Conservation (phyloP, 1,139 yeast genomes). For the Ashbya aceris region DNA sequence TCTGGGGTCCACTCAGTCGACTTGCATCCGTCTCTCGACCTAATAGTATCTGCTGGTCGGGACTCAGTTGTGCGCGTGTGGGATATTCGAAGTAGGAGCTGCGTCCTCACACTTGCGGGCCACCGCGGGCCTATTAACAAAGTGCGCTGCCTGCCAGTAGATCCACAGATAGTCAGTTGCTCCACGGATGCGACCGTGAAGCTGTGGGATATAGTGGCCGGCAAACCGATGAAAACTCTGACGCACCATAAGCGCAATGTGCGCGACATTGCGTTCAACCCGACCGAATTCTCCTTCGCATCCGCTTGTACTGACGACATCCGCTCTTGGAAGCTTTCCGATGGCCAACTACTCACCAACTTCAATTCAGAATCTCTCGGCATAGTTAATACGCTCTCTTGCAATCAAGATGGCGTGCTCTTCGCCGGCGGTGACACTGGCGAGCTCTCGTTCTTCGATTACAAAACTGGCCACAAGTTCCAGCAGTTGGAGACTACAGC, state of each 20-base stretch:
- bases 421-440: slow-evolving; percentile 88
- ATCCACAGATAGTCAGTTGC: slow-evolving; percentile 79
- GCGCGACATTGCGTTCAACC: slow-evolving; percentile 62
- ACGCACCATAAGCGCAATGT: slow-evolving; percentile 84
- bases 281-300: slow-evolving; percentile 66
- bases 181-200: slow-evolving; percentile 80
- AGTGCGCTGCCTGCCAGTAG: slow-evolving; percentile 56
- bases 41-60: slow-evolving; percentile 84
- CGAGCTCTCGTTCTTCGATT: slow-evolving; percentile 65
- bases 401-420: slow-evolving; percentile 58
- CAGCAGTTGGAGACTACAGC: slow-evolving; percentile 48
- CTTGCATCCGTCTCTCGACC: slow-evolving; percentile 77
- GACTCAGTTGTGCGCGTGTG: slow-evolving; percentile 84
- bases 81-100: slow-evolving; percentile 80
- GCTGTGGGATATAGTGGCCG: slow-evolving; percentile 75
- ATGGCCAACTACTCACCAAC: slow-evolving; percentile 58
- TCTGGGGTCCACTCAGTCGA: slow-evolving; percentile 82
- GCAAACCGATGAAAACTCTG: slow-evolving; percentile 47
- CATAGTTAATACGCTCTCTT: slow-evolving; percentile 60
- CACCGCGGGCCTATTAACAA: slow-evolving; percentile 70
- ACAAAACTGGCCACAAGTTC: slow-evolving; percentile 55
- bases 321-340: slow-evolving; percentile 77
- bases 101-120: slow-evolving; percentile 72
- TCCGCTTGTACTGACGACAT: slow-evolving; percentile 74
- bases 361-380: slow-evolving; percentile 39